These are phyloP conservation scores for Grifola frondosa DNA, from an alignment of 1,284 basidiomycete species.

Conservation along the genomic window DNA sequence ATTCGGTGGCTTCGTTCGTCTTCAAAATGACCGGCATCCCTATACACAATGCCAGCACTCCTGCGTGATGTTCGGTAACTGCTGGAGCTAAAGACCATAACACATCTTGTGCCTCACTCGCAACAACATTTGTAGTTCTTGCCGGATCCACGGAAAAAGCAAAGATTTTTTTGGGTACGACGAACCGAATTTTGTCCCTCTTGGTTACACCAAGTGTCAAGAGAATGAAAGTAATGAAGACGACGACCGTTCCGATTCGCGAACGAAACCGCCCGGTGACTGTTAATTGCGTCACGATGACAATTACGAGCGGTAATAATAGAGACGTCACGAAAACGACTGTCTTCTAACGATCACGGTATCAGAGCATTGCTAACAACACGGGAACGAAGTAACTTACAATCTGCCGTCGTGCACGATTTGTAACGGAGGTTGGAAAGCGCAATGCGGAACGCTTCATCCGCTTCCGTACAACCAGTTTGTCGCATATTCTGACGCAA, in stretches of 20 bases:
- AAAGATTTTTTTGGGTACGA: not conserved
- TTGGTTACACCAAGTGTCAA: constrained; percentile 17
- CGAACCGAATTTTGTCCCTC: not conserved
- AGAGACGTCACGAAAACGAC: constrained; percentile 26
- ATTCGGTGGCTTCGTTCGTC: constrained; percentile 36
- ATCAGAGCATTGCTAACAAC: no score
- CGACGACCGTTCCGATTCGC: constrained; percentile 25
- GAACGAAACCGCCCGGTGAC: constrained; percentile 25
- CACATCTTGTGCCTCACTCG: constrained; percentile 17
- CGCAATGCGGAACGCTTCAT: constrained; percentile 27
- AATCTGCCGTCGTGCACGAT: constrained; percentile 37
- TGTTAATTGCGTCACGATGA: constrained; percentile 33
- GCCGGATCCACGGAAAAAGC: not conserved
- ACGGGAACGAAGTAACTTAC: constrained; percentile 29
- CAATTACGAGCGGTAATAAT: constrained; percentile 32
- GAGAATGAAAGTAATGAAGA: constrained; percentile 28
- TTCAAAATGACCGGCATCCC: constrained; percentile 40
- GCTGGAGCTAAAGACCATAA: constrained; percentile 27
- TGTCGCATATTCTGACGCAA: constrained; percentile 33
- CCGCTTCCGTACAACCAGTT: constrained; percentile 17
- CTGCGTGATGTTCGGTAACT: constrained; percentile 26
- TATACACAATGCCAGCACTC: constrained; percentile 31
- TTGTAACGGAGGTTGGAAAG: no score
- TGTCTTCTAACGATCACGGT: not conserved
- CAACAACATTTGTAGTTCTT: constrained; percentile 4